A percentile compares a stretch with the other conserved stretches of the same genome.
Conservation (phyloP, 495 filamentous ascomycete species). For the Terfezia claveryi region DNA sequence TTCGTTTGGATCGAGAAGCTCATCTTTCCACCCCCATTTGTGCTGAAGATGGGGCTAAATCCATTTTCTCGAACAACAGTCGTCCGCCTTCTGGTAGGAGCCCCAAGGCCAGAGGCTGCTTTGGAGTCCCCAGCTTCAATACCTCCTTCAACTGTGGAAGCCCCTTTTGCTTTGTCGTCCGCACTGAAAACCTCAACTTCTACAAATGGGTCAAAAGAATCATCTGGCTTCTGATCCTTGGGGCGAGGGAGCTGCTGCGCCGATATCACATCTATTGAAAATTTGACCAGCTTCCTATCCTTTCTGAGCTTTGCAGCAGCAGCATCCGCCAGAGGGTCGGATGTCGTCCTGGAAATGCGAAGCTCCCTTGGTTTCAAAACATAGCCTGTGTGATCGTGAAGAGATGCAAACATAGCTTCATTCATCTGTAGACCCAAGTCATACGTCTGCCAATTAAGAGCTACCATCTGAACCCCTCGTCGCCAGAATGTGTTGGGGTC, state of each 20-base stretch:
- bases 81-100: conserved; percentile 57
- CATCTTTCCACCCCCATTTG: conserved; percentile 30
- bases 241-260: conserved; percentile 85
- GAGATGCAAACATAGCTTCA: conserved; percentile 93
- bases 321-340: conserved; percentile 24
- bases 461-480: conserved; percentile 87
- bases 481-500: conserved; percentile 84
- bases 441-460: conserved; percentile 95
- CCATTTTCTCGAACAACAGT: conserved; percentile 64
- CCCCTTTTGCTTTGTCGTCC: conserved; percentile 54
- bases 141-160: conserved; percentile 37
- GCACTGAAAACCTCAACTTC: conserved; percentile 88
- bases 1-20: conserved; percentile 64
- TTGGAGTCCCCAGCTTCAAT: conserved; percentile 46
- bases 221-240: conserved; percentile 40
- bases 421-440: conserved; percentile 88
- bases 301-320: conserved; percentile 29
- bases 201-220: conserved; percentile 72
- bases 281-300: conserved; percentile 55
- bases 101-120: conserved; percentile 47
- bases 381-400: conserved; percentile 68
- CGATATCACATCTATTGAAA: conserved; percentile 72
- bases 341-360: conserved; percentile 18
- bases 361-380: conserved; percentile 79
- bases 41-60: conserved; percentile 68